phyloP scores from a whole-genome alignment of 1,284 basidiomycete genomes.

The Schizopora paradoxa region DNA sequence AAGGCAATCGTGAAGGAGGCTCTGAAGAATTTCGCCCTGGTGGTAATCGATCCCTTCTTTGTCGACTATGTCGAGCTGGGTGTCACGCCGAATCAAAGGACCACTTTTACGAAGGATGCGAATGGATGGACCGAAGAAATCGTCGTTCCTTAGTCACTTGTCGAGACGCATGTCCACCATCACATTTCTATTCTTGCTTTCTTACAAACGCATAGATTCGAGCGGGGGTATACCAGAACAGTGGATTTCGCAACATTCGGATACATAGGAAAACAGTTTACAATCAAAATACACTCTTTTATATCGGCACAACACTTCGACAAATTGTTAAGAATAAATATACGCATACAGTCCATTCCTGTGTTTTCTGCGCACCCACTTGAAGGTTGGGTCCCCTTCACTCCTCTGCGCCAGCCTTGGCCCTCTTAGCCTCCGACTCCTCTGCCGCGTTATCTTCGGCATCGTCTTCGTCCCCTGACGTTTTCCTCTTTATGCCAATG shows the following conservation, averaged over 20 bases:
- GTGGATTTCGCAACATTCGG: no score
- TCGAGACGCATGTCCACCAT: neutral
- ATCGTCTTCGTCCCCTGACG: conserved; percentile 14
- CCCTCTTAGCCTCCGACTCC: conserved; percentile 12
- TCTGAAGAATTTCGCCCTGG: conserved; percentile 55
- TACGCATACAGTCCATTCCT: no score
- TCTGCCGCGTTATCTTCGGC: conserved; percentile 10
- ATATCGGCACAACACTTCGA: no score
- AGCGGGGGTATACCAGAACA: no score
- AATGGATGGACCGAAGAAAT: conserved; percentile 47
- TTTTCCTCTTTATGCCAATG: conserved; percentile 13
- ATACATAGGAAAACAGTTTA: no score
- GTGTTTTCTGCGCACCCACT: no score
- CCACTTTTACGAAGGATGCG: conserved; percentile 39
- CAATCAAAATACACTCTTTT: no score
- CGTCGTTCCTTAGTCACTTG: conserved; percentile 52
- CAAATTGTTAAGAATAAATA: no score
- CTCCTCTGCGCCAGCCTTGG: no score
- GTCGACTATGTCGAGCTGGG: conserved; percentile 61
- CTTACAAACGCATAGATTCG: no score
- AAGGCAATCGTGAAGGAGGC: conserved; percentile 46
- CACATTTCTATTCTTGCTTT: no score
- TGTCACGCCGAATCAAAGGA: conserved; percentile 49
- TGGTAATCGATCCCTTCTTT: conserved; percentile 56
- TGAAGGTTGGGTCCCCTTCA: no score